Conservation (phyloP, 352 stramenopile species). For the Phytopythium helicoides region DNA sequence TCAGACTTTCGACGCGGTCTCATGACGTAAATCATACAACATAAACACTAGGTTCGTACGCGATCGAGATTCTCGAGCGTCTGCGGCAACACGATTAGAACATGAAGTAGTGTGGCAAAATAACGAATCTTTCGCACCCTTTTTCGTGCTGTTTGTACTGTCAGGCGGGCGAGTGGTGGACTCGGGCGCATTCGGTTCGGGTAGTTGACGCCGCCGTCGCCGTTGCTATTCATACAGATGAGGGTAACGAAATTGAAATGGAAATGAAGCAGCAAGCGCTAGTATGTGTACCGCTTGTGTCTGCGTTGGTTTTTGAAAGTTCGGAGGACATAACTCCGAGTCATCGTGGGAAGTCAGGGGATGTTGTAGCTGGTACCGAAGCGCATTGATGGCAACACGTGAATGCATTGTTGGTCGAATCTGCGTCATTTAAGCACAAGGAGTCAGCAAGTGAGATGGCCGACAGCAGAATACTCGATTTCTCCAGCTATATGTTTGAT, state of each 20-base stretch:
- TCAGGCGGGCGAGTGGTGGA: not conserved
- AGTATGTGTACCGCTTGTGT: constrained; percentile 32
- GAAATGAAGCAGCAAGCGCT: not conserved
- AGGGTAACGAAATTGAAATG: no score
- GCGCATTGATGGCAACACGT: constrained; percentile 57
- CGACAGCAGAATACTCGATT: not conserved
- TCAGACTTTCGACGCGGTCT: not conserved
- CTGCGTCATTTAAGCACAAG: constrained; percentile 1
- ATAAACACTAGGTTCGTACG: constrained; percentile 8
- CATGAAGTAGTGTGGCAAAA: no score
- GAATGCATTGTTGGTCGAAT: constrained; percentile 38
- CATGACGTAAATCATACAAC: not conserved
- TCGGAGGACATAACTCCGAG: constrained; percentile 42
- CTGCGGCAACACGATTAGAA: no score
- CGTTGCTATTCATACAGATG: not conserved
- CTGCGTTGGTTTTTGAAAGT: constrained; percentile 48
- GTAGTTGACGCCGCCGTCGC: not conserved
- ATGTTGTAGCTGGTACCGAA: constrained; percentile 76
- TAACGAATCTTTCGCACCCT: no score
- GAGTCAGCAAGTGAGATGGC: not conserved
- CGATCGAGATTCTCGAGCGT: no score
- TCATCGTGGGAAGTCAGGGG: constrained; percentile 79
- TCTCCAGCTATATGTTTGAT: no score
- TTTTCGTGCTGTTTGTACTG: no score
- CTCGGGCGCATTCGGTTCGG: not conserved